Percentiles rank a stretch among this genome's conserved stretches.
Conservation (phyloP, 2,329 filamentous ascomycete genomes). For the Talaromyces sp. region DNA sequence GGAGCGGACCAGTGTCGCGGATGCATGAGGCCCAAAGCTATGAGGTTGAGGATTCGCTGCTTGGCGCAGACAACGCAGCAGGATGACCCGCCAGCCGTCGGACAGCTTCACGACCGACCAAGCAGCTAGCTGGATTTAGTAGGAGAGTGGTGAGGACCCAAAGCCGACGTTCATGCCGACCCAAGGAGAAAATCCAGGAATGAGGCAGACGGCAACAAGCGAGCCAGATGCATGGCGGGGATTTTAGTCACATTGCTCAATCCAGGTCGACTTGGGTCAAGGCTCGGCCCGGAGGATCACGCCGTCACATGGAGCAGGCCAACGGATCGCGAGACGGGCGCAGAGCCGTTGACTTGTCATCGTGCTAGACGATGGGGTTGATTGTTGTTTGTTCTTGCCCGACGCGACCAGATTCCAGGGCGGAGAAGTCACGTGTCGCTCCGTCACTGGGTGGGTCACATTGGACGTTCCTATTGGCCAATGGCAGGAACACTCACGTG, state of each 20-base stretch:
- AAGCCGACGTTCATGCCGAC: neutral
- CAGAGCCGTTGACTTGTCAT: neutral
- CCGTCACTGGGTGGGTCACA: neutral
- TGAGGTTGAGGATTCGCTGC: neutral
- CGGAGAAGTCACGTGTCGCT: neutral
- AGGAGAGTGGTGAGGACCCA: neutral
- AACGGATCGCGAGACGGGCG: neutral
- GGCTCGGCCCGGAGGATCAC: neutral
- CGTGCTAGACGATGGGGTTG: neutral
- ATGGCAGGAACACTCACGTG: neutral
- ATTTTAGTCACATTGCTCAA: neutral
- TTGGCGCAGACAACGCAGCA: conserved; percentile 11
- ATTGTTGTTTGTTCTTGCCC: neutral
- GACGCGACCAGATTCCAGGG: neutral
- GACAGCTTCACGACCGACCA: neutral
- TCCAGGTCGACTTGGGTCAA: neutral
- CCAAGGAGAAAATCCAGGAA: neutral
- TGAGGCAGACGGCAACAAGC: neutral
- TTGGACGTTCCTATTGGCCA: neutral
- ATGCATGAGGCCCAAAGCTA: neutral
- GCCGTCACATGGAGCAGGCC: neutral
- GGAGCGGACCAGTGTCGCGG: neutral
- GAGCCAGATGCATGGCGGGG: neutral
- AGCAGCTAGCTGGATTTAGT: neutral
- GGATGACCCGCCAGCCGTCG: conserved; percentile 5